Conservation (phyloP, 495 filamentous ascomycete genomes). For the Penicillium parvum region DNA sequence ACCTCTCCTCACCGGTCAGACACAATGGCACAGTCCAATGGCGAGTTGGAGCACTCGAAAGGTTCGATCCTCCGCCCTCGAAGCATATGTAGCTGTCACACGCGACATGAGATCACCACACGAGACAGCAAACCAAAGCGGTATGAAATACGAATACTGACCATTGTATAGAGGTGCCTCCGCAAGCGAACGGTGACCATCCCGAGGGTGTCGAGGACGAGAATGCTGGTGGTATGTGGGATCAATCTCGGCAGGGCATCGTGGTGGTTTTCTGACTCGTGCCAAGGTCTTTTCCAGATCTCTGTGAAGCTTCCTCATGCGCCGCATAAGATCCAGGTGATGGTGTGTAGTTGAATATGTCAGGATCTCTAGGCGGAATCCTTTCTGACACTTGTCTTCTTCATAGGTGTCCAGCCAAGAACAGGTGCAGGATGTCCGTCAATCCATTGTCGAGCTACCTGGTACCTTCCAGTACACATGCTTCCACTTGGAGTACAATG, state of each 20-base stretch:
- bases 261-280: slow-evolving; percentile 14
- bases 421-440: slow-evolving; percentile 94
- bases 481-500: slow-evolving; percentile 91
- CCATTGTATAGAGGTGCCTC: slow-evolving; percentile 29
- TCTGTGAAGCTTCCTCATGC: slow-evolving; percentile 79
- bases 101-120: slow-evolving; percentile 9
- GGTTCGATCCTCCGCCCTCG: slow-evolving; percentile 28
- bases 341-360: slow-evolving; percentile 49
- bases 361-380: background rate
- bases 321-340: slow-evolving; percentile 74
- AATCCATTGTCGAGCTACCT: slow-evolving; percentile 93
- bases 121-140: background rate
- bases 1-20: slow-evolving; percentile 16
- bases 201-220: slow-evolving; percentile 39
- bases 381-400: slow-evolving; percentile 12
- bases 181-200: slow-evolving; percentile 32
- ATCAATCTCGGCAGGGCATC: background rate
- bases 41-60: slow-evolving; percentile 41
- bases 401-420: slow-evolving; percentile 83
- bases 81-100: slow-evolving; percentile 7
- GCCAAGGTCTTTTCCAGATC: slow-evolving; percentile 67
- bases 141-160: slow-evolving; percentile 19
- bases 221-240: slow-evolving; percentile 34
- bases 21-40: slow-evolving; percentile 43
- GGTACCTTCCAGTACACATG: slow-evolving; percentile 94